Conservation (phyloP, 2,329 filamentous ascomycete species). For the Talaromyces sp. region DNA sequence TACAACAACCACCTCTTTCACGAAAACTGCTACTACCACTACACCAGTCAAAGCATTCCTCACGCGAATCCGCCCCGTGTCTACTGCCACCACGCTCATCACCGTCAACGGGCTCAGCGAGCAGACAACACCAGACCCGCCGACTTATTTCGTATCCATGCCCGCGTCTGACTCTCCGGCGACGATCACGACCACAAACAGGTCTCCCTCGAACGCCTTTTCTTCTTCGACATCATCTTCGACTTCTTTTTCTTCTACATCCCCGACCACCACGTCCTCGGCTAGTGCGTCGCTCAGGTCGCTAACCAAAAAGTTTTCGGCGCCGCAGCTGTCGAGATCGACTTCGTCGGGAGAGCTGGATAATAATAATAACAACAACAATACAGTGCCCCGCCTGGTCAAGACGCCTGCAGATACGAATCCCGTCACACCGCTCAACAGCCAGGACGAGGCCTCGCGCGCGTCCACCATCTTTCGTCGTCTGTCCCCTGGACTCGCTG, state of each 20-base stretch:
- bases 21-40: background rate
- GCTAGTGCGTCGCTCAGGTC: constrained; percentile 8
- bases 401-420: background rate
- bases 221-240: background rate
- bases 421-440: background rate
- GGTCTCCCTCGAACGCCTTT: background rate
- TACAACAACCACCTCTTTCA: background rate
- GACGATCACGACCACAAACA: constrained; percentile 11
- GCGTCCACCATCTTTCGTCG: constrained; percentile 37
- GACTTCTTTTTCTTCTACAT: background rate
- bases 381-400: constrained; percentile 7
- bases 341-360: background rate
- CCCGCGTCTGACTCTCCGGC: constrained; percentile 26
- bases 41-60: background rate
- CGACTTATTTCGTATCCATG: constrained; percentile 27
- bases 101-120: background rate
- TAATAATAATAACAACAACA: constrained; percentile 18
- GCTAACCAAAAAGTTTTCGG: constrained; percentile 15
- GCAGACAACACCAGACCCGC: background rate
- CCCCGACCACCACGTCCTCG: background rate
- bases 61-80: background rate
- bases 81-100: background rate
- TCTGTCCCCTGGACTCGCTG: constrained; percentile 38
- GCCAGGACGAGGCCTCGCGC: constrained; percentile 23
- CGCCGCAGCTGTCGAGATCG: constrained; percentile 22